Evolutionary conservation across 2,329 filamentous ascomycete genomes (phyloP), one percentile per base, ranked within the genome.

Genomic region (Alternaria solani): DNA sequence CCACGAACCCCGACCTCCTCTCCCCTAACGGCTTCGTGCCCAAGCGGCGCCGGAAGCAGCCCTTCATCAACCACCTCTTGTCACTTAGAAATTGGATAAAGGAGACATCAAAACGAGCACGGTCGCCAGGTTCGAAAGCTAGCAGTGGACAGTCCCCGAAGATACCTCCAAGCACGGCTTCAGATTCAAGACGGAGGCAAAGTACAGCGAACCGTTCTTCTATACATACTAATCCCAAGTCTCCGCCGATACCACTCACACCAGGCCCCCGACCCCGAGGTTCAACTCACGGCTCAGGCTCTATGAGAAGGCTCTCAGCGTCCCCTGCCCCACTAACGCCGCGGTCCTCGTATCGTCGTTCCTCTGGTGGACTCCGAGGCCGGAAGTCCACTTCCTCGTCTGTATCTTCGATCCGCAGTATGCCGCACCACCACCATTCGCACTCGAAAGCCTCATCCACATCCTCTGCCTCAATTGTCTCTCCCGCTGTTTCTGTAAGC

Each of bases 341-440:
- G 4, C 90, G 93, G 39, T 93, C 92, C 5, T 92, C 91, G 1
- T 91, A 96, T 71, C 89, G 95, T 11, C 90, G 93, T 36, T 88
- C 92, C 2, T 96, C 93, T 5, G 88, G 86, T 43, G 94, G 94
- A 30, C 85, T 98, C 44, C 88, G 94, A 28, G 94, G 95, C 38
- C 88, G 95, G 62, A 98, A 98, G 77, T 98, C 94, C 0, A 99
- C 95, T 0, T 97, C 93, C 0, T 97, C 93, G 0, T 98, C 94
- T 0, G 89, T 99, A 16, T 97, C 93, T 1, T 97, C 93, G 0
- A 90, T 99, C 58, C 90, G 95, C 59, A 96, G 91, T 44, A 93
- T 98, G 74, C 76, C 75, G 36, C 74, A 76, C 74, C 93, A 94
- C 71, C 92, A 94, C 67, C 90, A 93, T 75, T 89, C 90, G 1